Base-by-base conservation (phyloP, 2,329 filamentous ascomycete genomes). In the Xenoacremonium recifei region DNA sequence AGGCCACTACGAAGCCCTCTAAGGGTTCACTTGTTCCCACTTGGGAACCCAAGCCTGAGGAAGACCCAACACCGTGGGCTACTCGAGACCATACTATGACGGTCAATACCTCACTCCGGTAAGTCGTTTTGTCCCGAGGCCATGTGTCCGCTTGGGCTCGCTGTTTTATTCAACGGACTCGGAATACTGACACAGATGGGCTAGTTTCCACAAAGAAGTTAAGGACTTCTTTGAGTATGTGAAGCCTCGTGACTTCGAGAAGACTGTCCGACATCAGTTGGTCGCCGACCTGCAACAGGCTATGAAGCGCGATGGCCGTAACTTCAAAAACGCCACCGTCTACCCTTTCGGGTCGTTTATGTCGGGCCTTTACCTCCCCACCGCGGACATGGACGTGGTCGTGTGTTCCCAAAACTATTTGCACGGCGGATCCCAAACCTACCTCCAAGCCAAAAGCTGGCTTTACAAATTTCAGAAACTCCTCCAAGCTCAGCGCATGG, bases 301-400 rank as follows among this genome's bases (percentile, higher is more conserved):
- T 3, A 75, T 95, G 57, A 73, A 72, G 44, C 71, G 63, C 12
- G 70, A 69, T 11, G 61, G 54, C 2, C 52, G 60, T n/a, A 64
- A 71, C 36, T 85, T 82, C 54, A 66, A 71, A 11, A 78, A 80
- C 35, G 80, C 83, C 10, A 74, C 84, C 36, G 71, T 96, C 6
- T 72, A 78, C 23, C 76, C 85, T 9, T 99, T 99, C 62, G 93
- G 93, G n/a, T 97, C 93, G 0, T 99, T 91, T 65, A 91, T 89
- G 53, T 89, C 89, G 3, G 89, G 87, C 0, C 71, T 89, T 6
- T 82, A 82, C 53, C 68, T 82, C 3, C 79, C 79, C 1, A 81
- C 87, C 1, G 89, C 88, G 13, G 93, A 99, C 61, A 95, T 99
- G 83, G 93, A 99, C 61, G 73, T 99, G 35, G 93, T 96, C 3